Evolutionary conservation across 768 basidiomycete genomes (phyloP), one percentile per base, ranked within the genome.

Genomic region (Suillus sp.): DNA sequence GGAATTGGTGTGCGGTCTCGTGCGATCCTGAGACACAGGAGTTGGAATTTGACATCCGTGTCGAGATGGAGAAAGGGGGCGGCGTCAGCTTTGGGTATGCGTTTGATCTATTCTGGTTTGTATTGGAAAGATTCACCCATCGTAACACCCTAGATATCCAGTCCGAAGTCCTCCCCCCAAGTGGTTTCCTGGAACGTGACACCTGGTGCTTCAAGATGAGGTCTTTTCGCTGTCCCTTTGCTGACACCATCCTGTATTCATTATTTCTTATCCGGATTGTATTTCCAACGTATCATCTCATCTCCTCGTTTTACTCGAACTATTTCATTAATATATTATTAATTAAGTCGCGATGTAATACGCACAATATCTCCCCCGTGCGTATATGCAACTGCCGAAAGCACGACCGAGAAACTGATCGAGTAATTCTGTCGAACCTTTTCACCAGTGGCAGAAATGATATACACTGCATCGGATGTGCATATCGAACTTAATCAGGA

Each of bases 1-100:
- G 96, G 42, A 98, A 98, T 74, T 99, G 93, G 88, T 91, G 91
- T 70, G 81, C 82, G 42, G 86, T 92, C 9, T 76, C 81, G 37
- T 88, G 84, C 79, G 84, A 91, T 50, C 69, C 73, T 16, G 59
- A 69, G 2, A 82, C 83, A 6, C 88, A 89, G 0, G 89, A 91
- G 6, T 69, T 98, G 67, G 76, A 84, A 9, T 98, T 92, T 66
- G 91, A 94, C 67, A 86, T 98, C 69, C 85, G 91, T 1, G 87
- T 98, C 11, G 96, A 99, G 76, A 91, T 84, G 67, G 80, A 82
- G 66, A 95, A 93, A 70, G 96, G 96, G 0, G 62, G 78, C 38
- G 96, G 96, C 8, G 83, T 86, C 64, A 98, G 94, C 27, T 83
- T 87, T 66, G 87, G 90, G 91, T 95, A 73, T 66, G 88, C 74